phyloP scores from a whole-genome alignment of 1,284 basidiomycete species.

The Sphagnurus paluster region DNA sequence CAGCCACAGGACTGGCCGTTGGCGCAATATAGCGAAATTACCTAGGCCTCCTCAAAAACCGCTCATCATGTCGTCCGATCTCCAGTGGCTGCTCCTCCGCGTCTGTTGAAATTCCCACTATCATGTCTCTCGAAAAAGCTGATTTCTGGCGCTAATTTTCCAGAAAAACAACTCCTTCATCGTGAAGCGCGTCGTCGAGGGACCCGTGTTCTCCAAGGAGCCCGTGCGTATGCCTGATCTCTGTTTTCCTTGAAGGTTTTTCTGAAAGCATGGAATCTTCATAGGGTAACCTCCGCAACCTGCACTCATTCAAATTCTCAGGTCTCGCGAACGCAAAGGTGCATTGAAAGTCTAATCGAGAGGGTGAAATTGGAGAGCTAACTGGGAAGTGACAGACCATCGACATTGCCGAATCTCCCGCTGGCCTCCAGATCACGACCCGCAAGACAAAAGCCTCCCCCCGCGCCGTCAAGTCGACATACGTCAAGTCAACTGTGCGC shows the following conservation, averaged over 20 bases:
- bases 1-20: slow-evolving; percentile 31
- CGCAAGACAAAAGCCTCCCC: slow-evolving; percentile 69
- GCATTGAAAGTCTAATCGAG: slow-evolving; percentile 12
- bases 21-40: slow-evolving; percentile 10
- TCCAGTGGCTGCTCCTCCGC: slow-evolving; percentile 90
- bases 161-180: slow-evolving; percentile 85
- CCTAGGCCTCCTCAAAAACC: slow-evolving; percentile 23
- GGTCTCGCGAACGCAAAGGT: slow-evolving; percentile 86
- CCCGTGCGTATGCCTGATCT: slow-evolving; percentile 55
- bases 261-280: slow-evolving; percentile 11
- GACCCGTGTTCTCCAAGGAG: slow-evolving; percentile 81
- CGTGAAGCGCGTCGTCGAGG: slow-evolving; percentile 73
- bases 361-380: neutral
- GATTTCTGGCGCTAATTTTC: slow-evolving; percentile 13
- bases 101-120: slow-evolving; percentile 43
- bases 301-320: slow-evolving; percentile 89
- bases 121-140: slow-evolving; percentile 1
- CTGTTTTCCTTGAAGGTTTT: neutral
- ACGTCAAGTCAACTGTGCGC: slow-evolving; percentile 58
- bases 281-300: slow-evolving; percentile 83
- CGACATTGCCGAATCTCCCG: slow-evolving; percentile 58
- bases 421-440: slow-evolving; percentile 67
- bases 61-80: slow-evolving; percentile 74
- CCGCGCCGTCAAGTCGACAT: slow-evolving; percentile 49
- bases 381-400: slow-evolving; percentile 49